Percentiles rank a stretch among this genome's conserved stretches.
phyloP scores from a whole-genome alignment of 176 grass and related monocot genomes.

The Alloteropsis semialata region DNA sequence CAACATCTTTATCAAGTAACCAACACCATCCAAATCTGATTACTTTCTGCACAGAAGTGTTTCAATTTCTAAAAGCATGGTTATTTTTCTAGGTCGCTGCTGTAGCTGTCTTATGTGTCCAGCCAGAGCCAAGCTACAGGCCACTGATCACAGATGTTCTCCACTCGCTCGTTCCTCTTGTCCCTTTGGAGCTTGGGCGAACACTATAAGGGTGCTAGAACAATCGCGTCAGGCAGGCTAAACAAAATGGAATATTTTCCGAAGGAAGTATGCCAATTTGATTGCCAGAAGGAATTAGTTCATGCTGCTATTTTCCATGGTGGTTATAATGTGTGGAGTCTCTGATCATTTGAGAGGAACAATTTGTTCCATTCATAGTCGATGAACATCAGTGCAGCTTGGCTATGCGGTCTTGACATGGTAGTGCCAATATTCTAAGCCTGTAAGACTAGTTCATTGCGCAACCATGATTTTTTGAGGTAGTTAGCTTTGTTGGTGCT shows the following conservation, averaged over 20 bases:
- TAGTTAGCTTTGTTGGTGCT: background rate
- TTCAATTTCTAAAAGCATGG: background rate
- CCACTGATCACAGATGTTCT: conserved; percentile 80
- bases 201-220: conserved; percentile 48
- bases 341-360: background rate
- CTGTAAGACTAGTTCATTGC: background rate
- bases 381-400: background rate
- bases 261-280: background rate
- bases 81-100: conserved; percentile 61
- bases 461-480: background rate
- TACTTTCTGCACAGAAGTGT: background rate
- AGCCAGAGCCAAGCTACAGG: conserved; percentile 81
- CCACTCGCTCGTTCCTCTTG: conserved; percentile 76
- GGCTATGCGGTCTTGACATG: background rate
- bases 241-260: background rate
- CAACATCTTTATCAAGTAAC: conserved; percentile 77
- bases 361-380: background rate
- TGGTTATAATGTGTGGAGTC: background rate
- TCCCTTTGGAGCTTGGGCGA: conserved; percentile 67
- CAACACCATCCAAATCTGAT: background rate
- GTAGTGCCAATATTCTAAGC: background rate
- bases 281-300: background rate
- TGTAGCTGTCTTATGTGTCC: conserved; percentile 68
- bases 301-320: background rate
- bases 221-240: background rate